Percentiles rank a stretch among this genome's conserved stretches.
phyloP scores from a whole-genome alignment of 768 basidiomycete species.

The Gymnopilus junonius region DNA sequence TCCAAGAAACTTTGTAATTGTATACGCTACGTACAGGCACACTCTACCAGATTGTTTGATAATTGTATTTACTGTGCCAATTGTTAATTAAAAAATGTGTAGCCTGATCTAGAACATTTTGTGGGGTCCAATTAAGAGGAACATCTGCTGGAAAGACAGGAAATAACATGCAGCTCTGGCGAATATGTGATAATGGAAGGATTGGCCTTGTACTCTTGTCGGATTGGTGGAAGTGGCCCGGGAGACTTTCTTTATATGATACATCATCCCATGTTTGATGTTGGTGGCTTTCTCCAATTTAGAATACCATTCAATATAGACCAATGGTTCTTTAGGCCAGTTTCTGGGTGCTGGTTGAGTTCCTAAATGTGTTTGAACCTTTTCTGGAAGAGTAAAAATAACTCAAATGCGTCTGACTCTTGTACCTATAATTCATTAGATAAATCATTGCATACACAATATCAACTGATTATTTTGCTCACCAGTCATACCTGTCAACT shows the following conservation, averaged over 20 bases:
- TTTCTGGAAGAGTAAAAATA: constrained; percentile 24
- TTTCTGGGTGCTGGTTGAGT: constrained; percentile 1
- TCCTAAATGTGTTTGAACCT: neutral
- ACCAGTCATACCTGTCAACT: too few relatives aligned
- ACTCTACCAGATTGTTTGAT: constrained; percentile 33
- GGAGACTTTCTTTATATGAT: too few relatives aligned
- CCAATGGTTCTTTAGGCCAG: constrained; percentile 21
- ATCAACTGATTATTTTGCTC: too few relatives aligned
- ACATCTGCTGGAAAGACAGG: neutral
- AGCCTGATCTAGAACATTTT: constrained; percentile 17
- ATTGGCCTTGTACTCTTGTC: neutral
- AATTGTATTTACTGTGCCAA: constrained; percentile 28
- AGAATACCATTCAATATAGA: constrained; percentile 17
- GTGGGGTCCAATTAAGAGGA: neutral
- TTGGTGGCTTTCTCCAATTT: neutral
- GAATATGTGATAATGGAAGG: constrained; percentile 5
- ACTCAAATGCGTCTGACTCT: constrained; percentile 6
- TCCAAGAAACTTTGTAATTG: too few relatives aligned
- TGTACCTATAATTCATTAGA: too few relatives aligned
- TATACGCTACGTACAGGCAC: too few relatives aligned
- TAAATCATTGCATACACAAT: too few relatives aligned
- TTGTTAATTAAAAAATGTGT: constrained; percentile 29
- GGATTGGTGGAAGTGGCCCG: neutral
- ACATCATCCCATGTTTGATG: constrained; percentile 4
- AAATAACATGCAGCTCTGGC: constrained; percentile 17